These are phyloP conservation scores for Arachnomyces sp. DNA, from an alignment of 2,329 filamentous ascomycete genomes.

Conservation along the genomic window DNA sequence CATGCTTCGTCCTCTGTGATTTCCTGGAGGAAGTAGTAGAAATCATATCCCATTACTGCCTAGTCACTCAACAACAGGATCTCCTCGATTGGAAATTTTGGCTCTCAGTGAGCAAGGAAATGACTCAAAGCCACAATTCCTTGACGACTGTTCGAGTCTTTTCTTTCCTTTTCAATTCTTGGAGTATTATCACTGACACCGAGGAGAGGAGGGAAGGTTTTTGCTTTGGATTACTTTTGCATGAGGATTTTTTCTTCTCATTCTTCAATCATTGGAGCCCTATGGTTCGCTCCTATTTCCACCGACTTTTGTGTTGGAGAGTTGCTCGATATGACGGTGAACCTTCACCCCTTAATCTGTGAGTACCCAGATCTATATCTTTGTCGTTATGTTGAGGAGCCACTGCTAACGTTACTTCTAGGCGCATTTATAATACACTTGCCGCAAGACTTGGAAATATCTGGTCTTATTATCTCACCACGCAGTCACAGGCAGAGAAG, in stretches of 20 bases:
- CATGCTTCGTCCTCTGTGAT: constrained; percentile 85
- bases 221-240: constrained; percentile 67
- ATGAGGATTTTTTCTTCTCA: constrained; percentile 64
- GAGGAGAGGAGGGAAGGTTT: constrained; percentile 59
- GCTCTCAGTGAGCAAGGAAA: constrained; percentile 69
- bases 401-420: constrained; percentile 25
- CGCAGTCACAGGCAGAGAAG: constrained; percentile 58
- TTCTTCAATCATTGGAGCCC: constrained; percentile 93
- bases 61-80: constrained; percentile 37
- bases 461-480: constrained; percentile 73
- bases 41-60: constrained; percentile 54
- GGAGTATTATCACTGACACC: constrained; percentile 62
- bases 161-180: constrained; percentile 70
- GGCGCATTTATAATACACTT: constrained; percentile 60
- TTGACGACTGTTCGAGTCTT: constrained; percentile 82
- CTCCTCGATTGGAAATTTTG: constrained; percentile 76
- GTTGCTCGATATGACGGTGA: constrained; percentile 67
- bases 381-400: background rate
- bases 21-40: constrained; percentile 74
- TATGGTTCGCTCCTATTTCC: constrained; percentile 89
- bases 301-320: constrained; percentile 84
- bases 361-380: constrained; percentile 32
- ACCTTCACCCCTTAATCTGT: constrained; percentile 58
- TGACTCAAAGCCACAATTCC: constrained; percentile 76
- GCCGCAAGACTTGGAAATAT: constrained; percentile 59